phyloP scores from a whole-genome alignment of 129 eudicot genomes.

The Smallanthus sonchifolius region DNA sequence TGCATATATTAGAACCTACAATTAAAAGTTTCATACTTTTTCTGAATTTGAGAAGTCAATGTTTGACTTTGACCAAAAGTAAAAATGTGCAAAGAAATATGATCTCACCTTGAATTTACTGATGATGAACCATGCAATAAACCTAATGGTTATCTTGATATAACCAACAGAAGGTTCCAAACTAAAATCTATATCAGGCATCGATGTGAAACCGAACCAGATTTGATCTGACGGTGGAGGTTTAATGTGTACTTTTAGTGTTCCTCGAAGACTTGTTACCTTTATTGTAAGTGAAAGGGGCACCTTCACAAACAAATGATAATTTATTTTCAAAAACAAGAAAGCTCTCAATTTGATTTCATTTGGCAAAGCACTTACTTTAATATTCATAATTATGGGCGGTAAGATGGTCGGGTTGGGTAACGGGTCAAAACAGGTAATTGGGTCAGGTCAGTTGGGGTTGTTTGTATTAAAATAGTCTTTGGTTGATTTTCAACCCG shows the following conservation, averaged over 20 bases:
- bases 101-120: conserved; percentile 74
- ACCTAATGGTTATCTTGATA: conserved; percentile 76
- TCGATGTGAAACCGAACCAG: conserved; percentile 81
- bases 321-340: neutral
- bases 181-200: conserved; percentile 78
- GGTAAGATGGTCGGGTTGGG: neutral
- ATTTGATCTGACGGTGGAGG: conserved; percentile 94
- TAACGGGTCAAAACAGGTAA: neutral
- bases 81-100: neutral
- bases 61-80: neutral
- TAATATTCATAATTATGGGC: neutral
- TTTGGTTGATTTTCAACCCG: neutral
- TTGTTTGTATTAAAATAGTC: neutral
- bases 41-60: conserved; percentile 1
- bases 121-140: conserved; percentile 58
- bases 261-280: conserved; percentile 78
- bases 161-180: conserved; percentile 85
- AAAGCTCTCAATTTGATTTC: neutral
- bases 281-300: conserved; percentile 70
- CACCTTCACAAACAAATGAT: conserved; percentile 51
- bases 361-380: neutral
- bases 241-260: conserved; percentile 69
- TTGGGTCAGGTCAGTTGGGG: neutral
- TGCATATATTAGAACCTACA: neutral
- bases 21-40: neutral